A percentile compares a stretch with the other conserved stretches of the same genome.
phyloP scores from a whole-genome alignment of 805 yeast genomes.

The Sugiyamaella smithiae region DNA sequence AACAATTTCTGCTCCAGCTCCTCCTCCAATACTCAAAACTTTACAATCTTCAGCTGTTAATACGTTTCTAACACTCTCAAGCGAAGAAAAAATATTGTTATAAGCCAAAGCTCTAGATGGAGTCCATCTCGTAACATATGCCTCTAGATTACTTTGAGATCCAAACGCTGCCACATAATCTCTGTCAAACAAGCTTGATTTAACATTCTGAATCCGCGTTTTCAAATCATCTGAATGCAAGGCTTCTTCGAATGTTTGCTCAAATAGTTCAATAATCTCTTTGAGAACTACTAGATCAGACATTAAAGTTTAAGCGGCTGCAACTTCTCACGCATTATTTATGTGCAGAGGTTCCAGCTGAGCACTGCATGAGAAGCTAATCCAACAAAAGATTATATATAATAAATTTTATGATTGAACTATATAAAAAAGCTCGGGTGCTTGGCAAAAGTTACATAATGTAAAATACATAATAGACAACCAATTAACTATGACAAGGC shows the following conservation, averaged over 20 bases:
- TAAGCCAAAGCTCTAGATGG: slow-evolving; percentile 79
- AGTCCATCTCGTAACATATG: slow-evolving; percentile 83
- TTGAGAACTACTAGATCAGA: slow-evolving; percentile 11
- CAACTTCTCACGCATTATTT: no score
- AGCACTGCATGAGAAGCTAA: no score
- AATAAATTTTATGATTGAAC: no score
- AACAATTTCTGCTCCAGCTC: slow-evolving; percentile 81
- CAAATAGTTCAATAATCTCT: slow-evolving; percentile 29
- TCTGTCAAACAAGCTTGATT: slow-evolving; percentile 64
- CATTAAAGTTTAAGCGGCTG: slow-evolving; percentile 2
- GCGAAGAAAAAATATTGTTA: slow-evolving; percentile 57
- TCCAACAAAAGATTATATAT: no score
- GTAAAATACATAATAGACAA: no score
- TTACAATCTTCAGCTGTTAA: slow-evolving; percentile 38
- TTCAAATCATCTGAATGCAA: slow-evolving; percentile 30
- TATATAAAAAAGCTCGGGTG: no score
- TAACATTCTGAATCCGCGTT: slow-evolving; percentile 61
- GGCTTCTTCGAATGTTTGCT: slow-evolving; percentile 26
- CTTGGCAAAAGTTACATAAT: no score
- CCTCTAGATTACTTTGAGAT: slow-evolving; percentile 58
- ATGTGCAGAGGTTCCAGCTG: no score
- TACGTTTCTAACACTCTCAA: slow-evolving; percentile 34
- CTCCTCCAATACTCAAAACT: slow-evolving; percentile 77
- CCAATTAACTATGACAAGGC: no score
- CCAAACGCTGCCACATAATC: slow-evolving; percentile 71